These are phyloP conservation scores for Talaromyces nanjingensis DNA, from an alignment of 495 filamentous ascomycete genomes.

Conservation along the genomic window DNA sequence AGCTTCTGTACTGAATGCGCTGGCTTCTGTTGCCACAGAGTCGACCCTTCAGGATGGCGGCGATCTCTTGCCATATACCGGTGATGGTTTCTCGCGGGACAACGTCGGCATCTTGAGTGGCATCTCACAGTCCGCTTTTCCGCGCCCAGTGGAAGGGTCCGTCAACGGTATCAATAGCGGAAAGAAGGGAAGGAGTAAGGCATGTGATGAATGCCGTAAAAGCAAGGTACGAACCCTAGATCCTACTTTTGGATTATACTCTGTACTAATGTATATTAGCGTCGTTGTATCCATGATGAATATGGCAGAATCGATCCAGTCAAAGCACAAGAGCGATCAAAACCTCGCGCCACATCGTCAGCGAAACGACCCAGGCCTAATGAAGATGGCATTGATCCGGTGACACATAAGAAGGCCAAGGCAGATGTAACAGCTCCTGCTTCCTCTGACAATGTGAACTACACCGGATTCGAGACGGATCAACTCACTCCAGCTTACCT, in stretches of 20 bases:
- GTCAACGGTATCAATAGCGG: slow-evolving; percentile 24
- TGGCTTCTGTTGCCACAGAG: slow-evolving; percentile 38
- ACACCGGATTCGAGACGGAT: slow-evolving; percentile 2
- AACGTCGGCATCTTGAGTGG: slow-evolving; percentile 12
- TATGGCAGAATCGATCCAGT: slow-evolving; percentile 56
- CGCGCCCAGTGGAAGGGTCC: slow-evolving; percentile 26
- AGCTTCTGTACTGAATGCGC: slow-evolving; percentile 36
- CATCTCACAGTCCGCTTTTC: slow-evolving; percentile 13
- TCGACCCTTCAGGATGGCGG: slow-evolving; percentile 10
- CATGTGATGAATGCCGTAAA: slow-evolving; percentile 60
- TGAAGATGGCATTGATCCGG: slow-evolving; percentile 25
- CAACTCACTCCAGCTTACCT: not conserved
- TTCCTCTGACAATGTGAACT: slow-evolving; percentile 9
- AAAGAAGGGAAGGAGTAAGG: slow-evolving; percentile 54
- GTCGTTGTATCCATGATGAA: slow-evolving; percentile 63
- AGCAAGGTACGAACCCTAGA: slow-evolving; percentile 49
- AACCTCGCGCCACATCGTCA: slow-evolving; percentile 46
- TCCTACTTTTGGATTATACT: not conserved
- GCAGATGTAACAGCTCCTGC: slow-evolving; percentile 29
- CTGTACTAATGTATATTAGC: slow-evolving; percentile 32
- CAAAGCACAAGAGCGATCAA: slow-evolving; percentile 52
- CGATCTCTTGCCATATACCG: not conserved
- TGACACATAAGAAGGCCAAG: slow-evolving; percentile 30
- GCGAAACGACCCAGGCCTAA: slow-evolving; percentile 40
- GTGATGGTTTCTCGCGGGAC: slow-evolving; percentile 1